Evolutionary conservation across 495 filamentous ascomycete species (phyloP).

Genomic region (Lophiotrema nucula): DNA sequence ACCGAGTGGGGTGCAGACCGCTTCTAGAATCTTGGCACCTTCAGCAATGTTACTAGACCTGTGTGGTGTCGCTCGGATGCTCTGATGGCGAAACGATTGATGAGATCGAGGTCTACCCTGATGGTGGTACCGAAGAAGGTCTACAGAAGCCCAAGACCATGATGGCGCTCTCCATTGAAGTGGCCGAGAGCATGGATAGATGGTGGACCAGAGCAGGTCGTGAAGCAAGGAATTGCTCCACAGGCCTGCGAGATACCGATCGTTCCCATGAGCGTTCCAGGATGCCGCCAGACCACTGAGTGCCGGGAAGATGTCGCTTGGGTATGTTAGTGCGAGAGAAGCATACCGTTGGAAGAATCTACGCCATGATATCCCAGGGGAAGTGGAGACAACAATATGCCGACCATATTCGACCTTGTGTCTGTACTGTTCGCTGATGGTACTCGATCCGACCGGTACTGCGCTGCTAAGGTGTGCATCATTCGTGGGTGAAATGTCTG

Average conservation of each 20-base stretch:
- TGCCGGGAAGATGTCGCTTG: background rate
- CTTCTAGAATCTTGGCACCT: background rate
- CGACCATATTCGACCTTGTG: no score
- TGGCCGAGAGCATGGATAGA: background rate
- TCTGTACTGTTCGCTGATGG: background rate
- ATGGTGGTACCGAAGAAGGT: background rate
- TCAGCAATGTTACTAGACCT: background rate
- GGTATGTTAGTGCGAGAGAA: background rate
- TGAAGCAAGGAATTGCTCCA: background rate
- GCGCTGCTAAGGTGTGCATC: no score
- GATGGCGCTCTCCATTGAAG: background rate
- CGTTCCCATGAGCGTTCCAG: background rate
- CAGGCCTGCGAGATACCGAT: background rate
- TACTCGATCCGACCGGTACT: no score
- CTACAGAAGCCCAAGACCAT: slow-evolving; percentile 1
- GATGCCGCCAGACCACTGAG: background rate
- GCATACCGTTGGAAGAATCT: background rate
- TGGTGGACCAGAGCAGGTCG: background rate
- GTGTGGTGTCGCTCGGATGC: background rate
- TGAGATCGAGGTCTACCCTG: no score
- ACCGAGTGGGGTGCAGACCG: background rate
- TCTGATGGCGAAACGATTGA: background rate
- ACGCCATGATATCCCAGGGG: background rate
- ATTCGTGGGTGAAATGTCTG: no score
- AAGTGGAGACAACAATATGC: background rate